A percentile compares a stretch with the other conserved stretches of the same genome.
Conservation (phyloP, 208 protist genomes). For the Leishmania major region DNA sequence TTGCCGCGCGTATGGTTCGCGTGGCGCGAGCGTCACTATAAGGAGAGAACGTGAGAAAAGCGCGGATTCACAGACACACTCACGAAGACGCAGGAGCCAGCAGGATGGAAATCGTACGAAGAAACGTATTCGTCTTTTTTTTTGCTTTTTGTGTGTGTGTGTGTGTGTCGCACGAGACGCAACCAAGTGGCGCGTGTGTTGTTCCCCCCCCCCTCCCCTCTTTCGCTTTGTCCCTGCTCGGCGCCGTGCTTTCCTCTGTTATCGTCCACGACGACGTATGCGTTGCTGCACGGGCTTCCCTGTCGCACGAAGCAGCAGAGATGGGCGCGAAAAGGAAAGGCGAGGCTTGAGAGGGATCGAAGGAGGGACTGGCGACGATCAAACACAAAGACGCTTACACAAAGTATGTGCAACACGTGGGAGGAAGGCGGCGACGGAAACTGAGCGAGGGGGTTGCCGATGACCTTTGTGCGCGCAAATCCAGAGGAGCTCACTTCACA, state of each 20-base stretch:
- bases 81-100: not conserved
- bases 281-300: not conserved
- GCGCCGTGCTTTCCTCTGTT: not conserved
- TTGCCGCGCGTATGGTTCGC: not conserved
- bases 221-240: not conserved
- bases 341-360: too few relatives aligned
- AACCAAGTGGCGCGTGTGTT: too few relatives aligned
- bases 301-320: not conserved
- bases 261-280: too few relatives aligned
- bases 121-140: not conserved
- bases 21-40: not conserved
- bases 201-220: too few relatives aligned
- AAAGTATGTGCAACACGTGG: not conserved
- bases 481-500: not conserved
- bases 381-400: not conserved
- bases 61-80: not conserved
- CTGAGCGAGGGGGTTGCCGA: not conserved
- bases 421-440: not conserved
- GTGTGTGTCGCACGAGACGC: not conserved
- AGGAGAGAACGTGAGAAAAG: not conserved
- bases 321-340: not conserved
- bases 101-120: not conserved
- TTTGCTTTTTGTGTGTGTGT: too few relatives aligned
- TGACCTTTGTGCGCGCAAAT: not conserved
- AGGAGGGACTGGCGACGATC: not conserved